Evolutionary conservation across 495 filamentous ascomycete genomes (phyloP).

Genomic region (Elasticomyces elasticus): DNA sequence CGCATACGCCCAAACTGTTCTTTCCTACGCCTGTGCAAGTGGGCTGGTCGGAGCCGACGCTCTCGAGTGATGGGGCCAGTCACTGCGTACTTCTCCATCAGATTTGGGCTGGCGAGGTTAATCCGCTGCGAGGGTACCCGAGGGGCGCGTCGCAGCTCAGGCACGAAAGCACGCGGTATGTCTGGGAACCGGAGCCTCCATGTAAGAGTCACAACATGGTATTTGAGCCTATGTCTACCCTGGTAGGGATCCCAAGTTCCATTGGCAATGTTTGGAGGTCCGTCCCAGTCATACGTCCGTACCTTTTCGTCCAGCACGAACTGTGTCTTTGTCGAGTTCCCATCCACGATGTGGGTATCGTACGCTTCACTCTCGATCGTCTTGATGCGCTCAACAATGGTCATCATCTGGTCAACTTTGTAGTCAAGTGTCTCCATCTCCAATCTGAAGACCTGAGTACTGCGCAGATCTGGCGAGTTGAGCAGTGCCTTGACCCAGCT

Average conservation of each 20-base stretch:
- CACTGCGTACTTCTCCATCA: too few relatives aligned
- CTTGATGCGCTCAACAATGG: slow-evolving; percentile 19
- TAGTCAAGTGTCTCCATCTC: slow-evolving; percentile 24
- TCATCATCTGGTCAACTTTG: slow-evolving; percentile 16
- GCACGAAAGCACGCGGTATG: slow-evolving; percentile 4
- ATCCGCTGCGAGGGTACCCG: neutral
- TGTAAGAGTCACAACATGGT: slow-evolving; percentile 17
- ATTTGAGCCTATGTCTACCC: slow-evolving; percentile 1
- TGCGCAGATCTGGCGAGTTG: slow-evolving; percentile 13
- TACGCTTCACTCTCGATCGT: slow-evolving; percentile 27
- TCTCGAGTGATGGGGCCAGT: too few relatives aligned
- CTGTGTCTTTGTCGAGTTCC: slow-evolving; percentile 1
- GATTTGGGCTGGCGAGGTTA: too few relatives aligned
- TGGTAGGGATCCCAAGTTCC: neutral
- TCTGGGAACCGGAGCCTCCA: slow-evolving; percentile 14
- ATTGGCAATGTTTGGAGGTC: slow-evolving; percentile 10
- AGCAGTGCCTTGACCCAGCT: slow-evolving; percentile 14
- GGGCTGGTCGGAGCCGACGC: too few relatives aligned
- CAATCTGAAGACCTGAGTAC: slow-evolving; percentile 4
- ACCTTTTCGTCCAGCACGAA: slow-evolving; percentile 4
- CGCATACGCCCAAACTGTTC: neutral
- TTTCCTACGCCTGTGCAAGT: neutral
- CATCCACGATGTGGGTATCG: slow-evolving; percentile 17
- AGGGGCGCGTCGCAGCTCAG: slow-evolving; percentile 7
- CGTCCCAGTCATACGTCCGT: slow-evolving; percentile 9